Percentiles rank a stretch among this genome's conserved stretches.
phyloP scores from a whole-genome alignment of 495 filamentous ascomycete species.

The Aspergillus sparsus region DNA sequence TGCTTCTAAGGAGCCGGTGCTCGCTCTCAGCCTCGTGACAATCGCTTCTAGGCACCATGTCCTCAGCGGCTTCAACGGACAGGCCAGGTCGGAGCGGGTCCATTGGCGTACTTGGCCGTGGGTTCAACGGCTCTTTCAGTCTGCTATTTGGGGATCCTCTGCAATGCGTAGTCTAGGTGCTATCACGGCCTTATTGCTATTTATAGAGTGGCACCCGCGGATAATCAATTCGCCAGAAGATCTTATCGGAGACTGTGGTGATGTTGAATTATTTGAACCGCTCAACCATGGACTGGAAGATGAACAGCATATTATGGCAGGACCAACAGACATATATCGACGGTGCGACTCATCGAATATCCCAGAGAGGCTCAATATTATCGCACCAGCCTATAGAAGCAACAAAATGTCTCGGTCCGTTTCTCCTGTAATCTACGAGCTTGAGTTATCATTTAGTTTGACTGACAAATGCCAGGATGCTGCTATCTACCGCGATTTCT shows the following conservation, averaged over 20 bases:
- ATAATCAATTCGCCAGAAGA: constrained; percentile 5
- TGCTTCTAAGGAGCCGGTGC: not conserved
- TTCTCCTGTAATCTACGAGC: too few relatives aligned
- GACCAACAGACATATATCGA: too few relatives aligned
- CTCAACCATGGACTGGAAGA: too few relatives aligned
- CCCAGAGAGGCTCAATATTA: constrained; percentile 1
- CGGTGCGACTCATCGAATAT: constrained; percentile 5
- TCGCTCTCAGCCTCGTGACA: not conserved
- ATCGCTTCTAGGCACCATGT: not conserved
- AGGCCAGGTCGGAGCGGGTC: not conserved
- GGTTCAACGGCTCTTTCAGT: constrained; percentile 2
- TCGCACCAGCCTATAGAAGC: constrained; percentile 5
- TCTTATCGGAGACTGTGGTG: not conserved
- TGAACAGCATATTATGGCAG: too few relatives aligned
- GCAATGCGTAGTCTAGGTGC: not conserved
- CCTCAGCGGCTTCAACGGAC: constrained; percentile 2
- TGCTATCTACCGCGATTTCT: constrained; percentile 1
- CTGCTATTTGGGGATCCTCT: constrained; percentile 2
- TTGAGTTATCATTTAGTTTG: too few relatives aligned
- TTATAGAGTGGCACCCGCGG: constrained; percentile 3
- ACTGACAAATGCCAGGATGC: constrained; percentile 8
- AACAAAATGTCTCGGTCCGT: constrained; percentile 6
- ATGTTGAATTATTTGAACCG: not conserved
- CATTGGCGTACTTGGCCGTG: constrained; percentile 9
- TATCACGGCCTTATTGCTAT: constrained; percentile 1